These are phyloP conservation scores for Corniculantispora saksenae DNA, from an alignment of 2,329 filamentous ascomycete species.

Conservation along the genomic window DNA sequence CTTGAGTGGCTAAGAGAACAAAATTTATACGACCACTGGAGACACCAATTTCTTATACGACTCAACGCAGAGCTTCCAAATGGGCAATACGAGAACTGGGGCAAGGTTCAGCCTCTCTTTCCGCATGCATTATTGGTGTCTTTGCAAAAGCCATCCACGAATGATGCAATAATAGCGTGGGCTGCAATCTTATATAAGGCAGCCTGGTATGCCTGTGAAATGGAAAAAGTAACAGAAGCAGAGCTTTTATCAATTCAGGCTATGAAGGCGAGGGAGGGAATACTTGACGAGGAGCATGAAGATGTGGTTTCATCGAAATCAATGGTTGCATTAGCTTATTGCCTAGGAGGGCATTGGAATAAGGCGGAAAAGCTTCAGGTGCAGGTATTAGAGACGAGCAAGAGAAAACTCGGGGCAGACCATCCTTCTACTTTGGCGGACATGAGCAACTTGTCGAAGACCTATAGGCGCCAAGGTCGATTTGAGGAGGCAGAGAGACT, in stretches of 20 bases:
- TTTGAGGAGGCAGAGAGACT: too few relatives aligned
- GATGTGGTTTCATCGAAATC: constrained; percentile 13
- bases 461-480: too few relatives aligned
- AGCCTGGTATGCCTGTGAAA: constrained; percentile 24
- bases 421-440: too few relatives aligned
- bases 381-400: too few relatives aligned
- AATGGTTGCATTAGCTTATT: constrained; percentile 19
- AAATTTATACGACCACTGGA: constrained; percentile 18
- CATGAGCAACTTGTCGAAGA: too few relatives aligned
- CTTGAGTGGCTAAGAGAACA: constrained; percentile 26
- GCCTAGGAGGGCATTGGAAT: constrained; percentile 14
- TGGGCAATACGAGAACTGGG: constrained; percentile 27
- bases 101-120: constrained; percentile 23
- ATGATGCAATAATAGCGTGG: constrained; percentile 23
- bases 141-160: constrained; percentile 21
- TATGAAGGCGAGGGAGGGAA: constrained; percentile 22
- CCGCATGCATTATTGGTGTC: constrained; percentile 24
- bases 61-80: constrained; percentile 24
- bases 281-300: constrained; percentile 18
- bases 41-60: constrained; percentile 21
- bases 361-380: constrained; percentile 23
- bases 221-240: constrained; percentile 20
- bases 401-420: constrained; percentile 21
- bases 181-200: constrained; percentile 25
- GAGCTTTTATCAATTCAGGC: constrained; percentile 17